Conservation (phyloP, 2,329 filamentous ascomycete species). For the Coniochaeta sp. region DNA sequence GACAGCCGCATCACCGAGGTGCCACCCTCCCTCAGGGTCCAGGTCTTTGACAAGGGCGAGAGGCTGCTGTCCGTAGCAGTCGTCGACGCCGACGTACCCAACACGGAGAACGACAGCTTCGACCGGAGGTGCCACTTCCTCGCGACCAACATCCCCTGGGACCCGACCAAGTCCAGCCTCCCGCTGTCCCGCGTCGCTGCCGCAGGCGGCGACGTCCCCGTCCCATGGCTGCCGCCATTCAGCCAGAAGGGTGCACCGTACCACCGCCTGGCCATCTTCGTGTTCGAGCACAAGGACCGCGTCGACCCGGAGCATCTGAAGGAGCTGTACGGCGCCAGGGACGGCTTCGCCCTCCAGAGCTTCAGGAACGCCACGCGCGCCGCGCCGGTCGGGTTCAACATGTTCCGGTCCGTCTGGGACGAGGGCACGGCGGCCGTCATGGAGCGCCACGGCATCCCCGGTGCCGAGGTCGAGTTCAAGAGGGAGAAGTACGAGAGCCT, state of each 20-base stretch:
- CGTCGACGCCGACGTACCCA: slow-evolving; percentile 84
- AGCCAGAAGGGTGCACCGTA: slow-evolving; percentile 87
- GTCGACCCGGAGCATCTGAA: slow-evolving; percentile 53
- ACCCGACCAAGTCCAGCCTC: slow-evolving; percentile 48
- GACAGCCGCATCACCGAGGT: slow-evolving; percentile 65
- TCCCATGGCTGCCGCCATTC: slow-evolving; percentile 78
- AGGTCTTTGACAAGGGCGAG: slow-evolving; percentile 75
- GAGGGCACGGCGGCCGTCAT: slow-evolving; percentile 82
- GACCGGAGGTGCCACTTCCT: slow-evolving; percentile 80
- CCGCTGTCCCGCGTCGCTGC: slow-evolving; percentile 56
- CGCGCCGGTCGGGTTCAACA: slow-evolving; percentile 68
- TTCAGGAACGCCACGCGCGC: slow-evolving; percentile 65
- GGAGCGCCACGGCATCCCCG: slow-evolving; percentile 66
- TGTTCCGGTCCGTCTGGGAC: slow-evolving; percentile 90
- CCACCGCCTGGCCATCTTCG: slow-evolving; percentile 76
- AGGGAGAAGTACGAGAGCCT: slow-evolving; percentile 65
- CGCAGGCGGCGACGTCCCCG: slow-evolving; percentile 49
- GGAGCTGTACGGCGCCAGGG: slow-evolving; percentile 43
- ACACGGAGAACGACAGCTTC: slow-evolving; percentile 67
- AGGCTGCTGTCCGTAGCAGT: slow-evolving; percentile 79
- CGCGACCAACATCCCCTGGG: slow-evolving; percentile 55
- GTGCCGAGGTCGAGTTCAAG: slow-evolving; percentile 78
- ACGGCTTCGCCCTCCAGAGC: slow-evolving; percentile 67
- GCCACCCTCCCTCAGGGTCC: slow-evolving; percentile 69
- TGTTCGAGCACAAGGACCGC: slow-evolving; percentile 67